A percentile compares a stretch with the other conserved stretches of the same genome.
Conservation (phyloP, 805 yeast species). For the Pichia insulana region DNA sequence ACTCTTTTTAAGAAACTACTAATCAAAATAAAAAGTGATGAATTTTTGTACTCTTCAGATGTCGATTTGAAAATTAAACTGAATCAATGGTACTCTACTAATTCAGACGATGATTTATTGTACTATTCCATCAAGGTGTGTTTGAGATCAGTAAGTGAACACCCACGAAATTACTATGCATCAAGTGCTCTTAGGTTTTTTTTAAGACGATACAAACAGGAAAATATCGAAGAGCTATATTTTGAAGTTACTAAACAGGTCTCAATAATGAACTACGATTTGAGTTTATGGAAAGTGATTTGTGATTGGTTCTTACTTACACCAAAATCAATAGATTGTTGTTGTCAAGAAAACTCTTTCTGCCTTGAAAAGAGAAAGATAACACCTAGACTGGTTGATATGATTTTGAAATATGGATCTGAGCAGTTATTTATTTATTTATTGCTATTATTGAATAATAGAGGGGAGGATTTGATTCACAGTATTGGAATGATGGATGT, state of each 20-base stretch:
- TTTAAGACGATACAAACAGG: neutral
- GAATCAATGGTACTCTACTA: neutral
- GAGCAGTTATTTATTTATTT: too few relatives aligned
- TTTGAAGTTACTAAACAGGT: neutral
- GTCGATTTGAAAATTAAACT: neutral
- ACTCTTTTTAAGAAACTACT: constrained; percentile 16
- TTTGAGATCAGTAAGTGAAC: constrained; percentile 29
- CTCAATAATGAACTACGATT: constrained; percentile 1
- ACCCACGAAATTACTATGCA: constrained; percentile 42
- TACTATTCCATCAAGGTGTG: constrained; percentile 15
- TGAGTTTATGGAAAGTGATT: constrained; percentile 8
- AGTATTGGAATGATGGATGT: too few relatives aligned
- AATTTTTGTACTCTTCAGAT: neutral
- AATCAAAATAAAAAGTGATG: neutral
- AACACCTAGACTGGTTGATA: neutral
- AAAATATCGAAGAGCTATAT: neutral
- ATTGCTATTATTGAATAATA: too few relatives aligned
- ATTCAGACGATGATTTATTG: neutral
- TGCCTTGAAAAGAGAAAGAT: neutral
- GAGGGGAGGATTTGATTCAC: too few relatives aligned
- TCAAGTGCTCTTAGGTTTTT: constrained; percentile 29
- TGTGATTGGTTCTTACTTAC: neutral
- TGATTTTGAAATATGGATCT: too few relatives aligned
- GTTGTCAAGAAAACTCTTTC: neutral
- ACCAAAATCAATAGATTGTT: neutral